phyloP scores from a whole-genome alignment of 1,139 yeast genomes.

The Lodderomyces beijingensis region DNA sequence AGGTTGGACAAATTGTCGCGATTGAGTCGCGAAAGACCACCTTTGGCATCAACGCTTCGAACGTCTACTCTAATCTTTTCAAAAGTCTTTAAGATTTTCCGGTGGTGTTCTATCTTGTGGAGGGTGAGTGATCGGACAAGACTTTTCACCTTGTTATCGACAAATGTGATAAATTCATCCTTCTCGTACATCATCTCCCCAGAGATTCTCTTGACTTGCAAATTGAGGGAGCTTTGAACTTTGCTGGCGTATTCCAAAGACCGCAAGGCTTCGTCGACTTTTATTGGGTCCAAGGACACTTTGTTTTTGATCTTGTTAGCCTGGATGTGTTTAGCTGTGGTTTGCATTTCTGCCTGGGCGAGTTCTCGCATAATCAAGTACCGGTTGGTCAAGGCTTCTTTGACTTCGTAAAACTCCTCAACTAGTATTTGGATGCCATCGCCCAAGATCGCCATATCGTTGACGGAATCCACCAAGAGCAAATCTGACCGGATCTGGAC shows the following conservation, averaged over 20 bases:
- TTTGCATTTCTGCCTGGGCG: constrained; percentile 69
- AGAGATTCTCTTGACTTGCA: constrained; percentile 77
- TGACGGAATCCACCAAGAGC: constrained; percentile 66
- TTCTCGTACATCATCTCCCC: constrained; percentile 81
- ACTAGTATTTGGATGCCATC: constrained; percentile 67
- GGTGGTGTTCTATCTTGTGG: constrained; percentile 78
- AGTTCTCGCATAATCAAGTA: constrained; percentile 90
- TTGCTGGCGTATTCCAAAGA: constrained; percentile 77
- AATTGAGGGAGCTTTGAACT: constrained; percentile 67
- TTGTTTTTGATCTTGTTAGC: constrained; percentile 75
- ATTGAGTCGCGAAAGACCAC: constrained; percentile 83
- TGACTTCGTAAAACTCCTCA: constrained; percentile 79
- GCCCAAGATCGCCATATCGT: constrained; percentile 71
- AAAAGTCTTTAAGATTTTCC: constrained; percentile 71
- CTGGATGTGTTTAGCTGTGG: constrained; percentile 64
- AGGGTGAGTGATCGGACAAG: constrained; percentile 60
- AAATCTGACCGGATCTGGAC: constrained; percentile 71
- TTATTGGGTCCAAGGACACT: constrained; percentile 75
- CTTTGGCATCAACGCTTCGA: constrained; percentile 69
- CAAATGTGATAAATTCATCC: constrained; percentile 48
- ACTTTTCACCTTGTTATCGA: constrained; percentile 52
- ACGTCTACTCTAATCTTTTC: constrained; percentile 73
- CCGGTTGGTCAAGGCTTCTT: constrained; percentile 89
- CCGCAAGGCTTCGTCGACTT: constrained; percentile 85
- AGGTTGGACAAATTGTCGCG: constrained; percentile 55